phyloP scores from a whole-genome alignment of 306 rosid species.

The Cucurbita maxima region DNA sequence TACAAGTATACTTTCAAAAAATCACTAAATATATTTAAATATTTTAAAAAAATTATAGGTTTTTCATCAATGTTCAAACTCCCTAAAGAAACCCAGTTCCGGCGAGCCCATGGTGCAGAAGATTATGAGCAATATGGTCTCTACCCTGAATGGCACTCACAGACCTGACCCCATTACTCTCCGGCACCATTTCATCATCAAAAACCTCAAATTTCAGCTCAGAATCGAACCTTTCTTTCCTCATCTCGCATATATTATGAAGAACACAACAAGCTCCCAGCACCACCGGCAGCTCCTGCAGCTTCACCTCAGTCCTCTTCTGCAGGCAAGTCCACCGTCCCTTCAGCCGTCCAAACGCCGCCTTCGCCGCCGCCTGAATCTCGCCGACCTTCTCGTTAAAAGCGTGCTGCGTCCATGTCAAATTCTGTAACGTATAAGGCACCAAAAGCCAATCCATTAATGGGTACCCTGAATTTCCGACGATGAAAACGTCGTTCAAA shows the following conservation, averaged over 20 bases:
- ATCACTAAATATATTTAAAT: too few relatives aligned
- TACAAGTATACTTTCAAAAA: too few relatives aligned
- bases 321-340: constrained; percentile 87
- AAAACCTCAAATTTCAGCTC: constrained; percentile 30
- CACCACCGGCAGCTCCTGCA: constrained; percentile 72
- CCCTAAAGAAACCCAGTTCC: constrained; percentile 60
- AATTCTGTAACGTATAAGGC: constrained; percentile 52
- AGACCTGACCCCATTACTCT: constrained; percentile 35
- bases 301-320: constrained; percentile 77
- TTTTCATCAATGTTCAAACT: neutral
- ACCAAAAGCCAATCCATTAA: constrained; percentile 83
- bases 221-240: constrained; percentile 50
- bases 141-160: constrained; percentile 45
- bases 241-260: constrained; percentile 80
- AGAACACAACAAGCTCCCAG: constrained; percentile 89
- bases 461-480: constrained; percentile 61
- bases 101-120: constrained; percentile 81
- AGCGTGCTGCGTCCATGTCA: constrained; percentile 86
- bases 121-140: constrained; percentile 82
- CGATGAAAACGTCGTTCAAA: constrained; percentile 55
- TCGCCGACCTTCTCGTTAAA: constrained; percentile 84
- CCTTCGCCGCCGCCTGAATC: constrained; percentile 45
- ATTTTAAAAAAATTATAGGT: too few relatives aligned
- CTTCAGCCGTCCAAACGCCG: constrained; percentile 64
- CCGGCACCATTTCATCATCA: constrained; percentile 76